Evolutionary conservation across 257 asterid species (phyloP).

Genomic region (Nicotiana obtusifolia): DNA sequence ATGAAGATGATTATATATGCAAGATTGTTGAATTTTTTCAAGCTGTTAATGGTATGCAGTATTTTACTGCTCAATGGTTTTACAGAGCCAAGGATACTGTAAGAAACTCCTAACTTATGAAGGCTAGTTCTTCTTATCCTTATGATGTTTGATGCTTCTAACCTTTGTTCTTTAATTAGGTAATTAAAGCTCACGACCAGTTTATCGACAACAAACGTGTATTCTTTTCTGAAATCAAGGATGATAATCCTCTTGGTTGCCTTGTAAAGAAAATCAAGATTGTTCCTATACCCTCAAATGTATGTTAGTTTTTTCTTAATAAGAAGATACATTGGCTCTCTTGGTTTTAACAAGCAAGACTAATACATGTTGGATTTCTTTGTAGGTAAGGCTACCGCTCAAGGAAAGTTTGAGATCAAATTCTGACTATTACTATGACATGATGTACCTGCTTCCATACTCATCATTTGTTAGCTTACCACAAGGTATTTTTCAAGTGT

Average conservation of each 20-base stretch:
- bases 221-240: constrained; percentile 63
- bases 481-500: constrained; percentile 30
- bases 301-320: constrained; percentile 12
- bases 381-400: constrained; percentile 26
- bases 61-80: constrained; percentile 69
- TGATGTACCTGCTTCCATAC: constrained; percentile 57
- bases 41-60: constrained; percentile 36
- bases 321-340: background rate
- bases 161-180: constrained; percentile 30
- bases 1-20: constrained; percentile 42
- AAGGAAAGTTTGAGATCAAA: constrained; percentile 14
- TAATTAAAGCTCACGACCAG: constrained; percentile 27
- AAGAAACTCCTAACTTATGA: constrained; percentile 6
- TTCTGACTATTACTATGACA: constrained; percentile 55
- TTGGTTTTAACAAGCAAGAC: background rate
- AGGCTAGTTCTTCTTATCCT: background rate
- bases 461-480: constrained; percentile 47
- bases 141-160: background rate
- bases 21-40: constrained; percentile 65
- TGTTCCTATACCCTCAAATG: constrained; percentile 34
- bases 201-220: constrained; percentile 41
- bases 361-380: background rate
- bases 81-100: constrained; percentile 76
- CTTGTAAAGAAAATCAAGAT: constrained; percentile 42
- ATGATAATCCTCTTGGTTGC: constrained; percentile 63